Evolutionary conservation across 306 rosid species (phyloP), one percentile per base, ranked within the genome.

Genomic region (Prunus mongolica): DNA sequence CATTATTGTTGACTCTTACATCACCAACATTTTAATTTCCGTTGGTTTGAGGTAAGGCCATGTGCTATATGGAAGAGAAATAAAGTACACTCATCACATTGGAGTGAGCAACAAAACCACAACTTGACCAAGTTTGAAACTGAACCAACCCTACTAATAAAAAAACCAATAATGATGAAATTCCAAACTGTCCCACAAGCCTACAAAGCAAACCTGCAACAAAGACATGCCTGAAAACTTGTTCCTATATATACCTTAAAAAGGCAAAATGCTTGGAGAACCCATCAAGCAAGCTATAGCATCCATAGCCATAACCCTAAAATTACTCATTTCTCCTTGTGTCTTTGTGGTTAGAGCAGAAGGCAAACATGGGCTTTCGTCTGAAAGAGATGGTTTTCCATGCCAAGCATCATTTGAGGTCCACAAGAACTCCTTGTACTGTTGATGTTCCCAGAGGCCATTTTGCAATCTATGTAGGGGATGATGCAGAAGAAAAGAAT

Each of bases 401-500:
- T 41, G 82, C 78, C 1, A 73, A 61, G 44, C 58, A 73, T 32
- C 67, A 61, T 8, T 19, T 25, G 27, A 45, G 68, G 27, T 73
- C 69, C 45, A 60, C 52, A 56, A 4, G 28, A 12, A 56, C 25
- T 5, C 1, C 27, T 49, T 14, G 44, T 25, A 25, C 8, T 2
- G 8, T 9, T 54, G 65, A 5, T 44, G 83, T 65, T 5, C 79
- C 79, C n/a, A 80, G 67, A 67, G 83, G 83, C 2, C 79, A 80
- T 24, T 73, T 80, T 10, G 75, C 83, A 8, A 63, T 80, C 8
- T 80, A 80, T 12, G 79, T 80, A 2, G 65, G 65, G 16, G 63
- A 14, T 2, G 62, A 56, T 8, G 12, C 20, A 20, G 27, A 56
- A 51, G 67, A 62, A 22, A 20, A 18, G 5, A 52, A 65, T 13